phyloP scores from a whole-genome alignment of 2,329 filamentous ascomycete species.

The Claviceps humidiphila region DNA sequence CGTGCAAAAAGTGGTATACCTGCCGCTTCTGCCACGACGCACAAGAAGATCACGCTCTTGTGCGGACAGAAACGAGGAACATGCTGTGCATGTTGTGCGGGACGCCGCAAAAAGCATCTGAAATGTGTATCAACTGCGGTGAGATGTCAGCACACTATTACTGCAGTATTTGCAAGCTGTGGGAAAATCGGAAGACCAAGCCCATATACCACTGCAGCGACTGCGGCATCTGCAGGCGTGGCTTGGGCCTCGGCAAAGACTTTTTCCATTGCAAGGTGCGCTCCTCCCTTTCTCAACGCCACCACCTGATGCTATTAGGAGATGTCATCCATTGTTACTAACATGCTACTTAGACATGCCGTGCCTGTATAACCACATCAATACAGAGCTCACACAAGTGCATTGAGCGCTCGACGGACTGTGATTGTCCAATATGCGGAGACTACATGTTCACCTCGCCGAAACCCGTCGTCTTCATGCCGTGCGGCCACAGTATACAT shows the following conservation, averaged over 20 bases:
- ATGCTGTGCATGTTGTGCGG: conserved; percentile 97
- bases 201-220: conserved; percentile 93
- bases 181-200: conserved; percentile 86
- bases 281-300: neutral
- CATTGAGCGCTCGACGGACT: conserved; percentile 87
- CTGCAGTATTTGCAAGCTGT: conserved; percentile 87
- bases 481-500: conserved; percentile 92
- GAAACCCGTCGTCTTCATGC: conserved; percentile 81
- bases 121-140: conserved; percentile 65
- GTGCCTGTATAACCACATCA: conserved; percentile 84
- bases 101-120: conserved; percentile 68
- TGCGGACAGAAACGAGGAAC: conserved; percentile 73
- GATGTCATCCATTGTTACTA: neutral
- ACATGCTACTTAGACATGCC: conserved; percentile 52
- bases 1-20: conserved; percentile 84
- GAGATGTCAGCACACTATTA: conserved; percentile 77
- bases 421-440: conserved; percentile 91
- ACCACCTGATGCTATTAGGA: neutral
- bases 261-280: conserved; percentile 94
- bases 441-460: conserved; percentile 94
- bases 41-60: conserved; percentile 62
- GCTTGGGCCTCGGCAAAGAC: conserved; percentile 84
- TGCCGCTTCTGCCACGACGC: conserved; percentile 91
- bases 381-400: conserved; percentile 80
- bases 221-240: conserved; percentile 88